These are phyloP conservation scores for Pseudocercospora musae DNA, from an alignment of 2,329 filamentous ascomycete genomes.

Conservation along the genomic window DNA sequence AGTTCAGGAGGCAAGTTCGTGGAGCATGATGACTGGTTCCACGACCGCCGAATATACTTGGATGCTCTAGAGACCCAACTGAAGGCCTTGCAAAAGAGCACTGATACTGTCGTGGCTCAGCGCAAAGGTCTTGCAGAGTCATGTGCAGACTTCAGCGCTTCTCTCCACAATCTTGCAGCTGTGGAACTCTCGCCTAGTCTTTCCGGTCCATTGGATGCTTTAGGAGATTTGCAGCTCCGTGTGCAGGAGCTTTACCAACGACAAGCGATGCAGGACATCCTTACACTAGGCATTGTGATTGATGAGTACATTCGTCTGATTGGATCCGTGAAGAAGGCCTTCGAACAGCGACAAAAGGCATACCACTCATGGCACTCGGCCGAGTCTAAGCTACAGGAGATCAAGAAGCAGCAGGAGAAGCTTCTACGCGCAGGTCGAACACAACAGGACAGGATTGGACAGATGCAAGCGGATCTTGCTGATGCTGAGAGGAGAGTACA, in stretches of 20 bases:
- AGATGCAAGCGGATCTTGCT: constrained; percentile 87
- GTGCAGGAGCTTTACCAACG: constrained; percentile 94
- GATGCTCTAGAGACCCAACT: constrained; percentile 86
- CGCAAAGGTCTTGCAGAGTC: constrained; percentile 91
- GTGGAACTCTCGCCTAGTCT: constrained; percentile 89
- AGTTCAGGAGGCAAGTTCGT: constrained; percentile 81
- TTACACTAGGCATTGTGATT: constrained; percentile 95
- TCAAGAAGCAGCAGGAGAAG: constrained; percentile 86
- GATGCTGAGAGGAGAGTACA: constrained; percentile 93
- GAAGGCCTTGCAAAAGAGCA: constrained; percentile 84
- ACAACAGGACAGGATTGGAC: constrained; percentile 91
- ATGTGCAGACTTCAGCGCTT: constrained; percentile 87
- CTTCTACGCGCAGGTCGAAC: constrained; percentile 90
- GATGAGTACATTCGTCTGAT: constrained; percentile 98
- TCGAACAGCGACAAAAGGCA: constrained; percentile 87
- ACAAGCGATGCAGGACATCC: constrained; percentile 92
- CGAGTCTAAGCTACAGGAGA: constrained; percentile 86
- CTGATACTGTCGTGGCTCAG: constrained; percentile 88
- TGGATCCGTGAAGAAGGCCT: constrained; percentile 89
- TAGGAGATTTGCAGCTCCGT: constrained; percentile 89
- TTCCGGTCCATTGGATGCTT: constrained; percentile 81
- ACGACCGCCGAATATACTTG: constrained; percentile 90
- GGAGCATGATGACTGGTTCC: constrained; percentile 99
- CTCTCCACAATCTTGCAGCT: constrained; percentile 84
- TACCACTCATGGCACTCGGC: constrained; percentile 93